Base-by-base conservation (phyloP, 1,139 yeast genomes). In the Debaryomycetaceae sp. region DNA sequence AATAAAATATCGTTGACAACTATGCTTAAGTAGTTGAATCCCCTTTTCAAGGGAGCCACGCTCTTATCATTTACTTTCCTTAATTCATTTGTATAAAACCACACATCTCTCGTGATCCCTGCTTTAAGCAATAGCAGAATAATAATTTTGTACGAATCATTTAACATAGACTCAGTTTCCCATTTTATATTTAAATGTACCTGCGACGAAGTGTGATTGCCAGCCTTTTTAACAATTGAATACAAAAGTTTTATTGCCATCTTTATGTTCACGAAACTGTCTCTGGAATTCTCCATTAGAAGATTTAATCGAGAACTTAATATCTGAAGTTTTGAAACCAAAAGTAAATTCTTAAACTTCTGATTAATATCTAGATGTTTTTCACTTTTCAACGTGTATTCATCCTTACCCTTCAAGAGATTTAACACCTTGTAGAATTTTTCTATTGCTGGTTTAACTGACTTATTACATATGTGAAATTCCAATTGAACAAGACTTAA, bases 21-120 rank as follows among this genome's bases (percentile, higher is more conserved):
- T 41, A 51, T 45, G 32, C 53, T 57, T 39, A 53, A 55, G 37
- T 47, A 42, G 39, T 61, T 58, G 9, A 53, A 38, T 28, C 65
- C 56, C 38, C 62, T 64, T 7, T 63, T 47, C n/a, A 60, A 46
- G 1, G 67, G 67, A 4, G 59, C 50, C 14, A 51, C 63, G 2
- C 58, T 39, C 14, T n/a, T 18, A 6, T 50, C 52, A 33, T 64
- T 53, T 17, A 79, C 54, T 33, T 65, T 70, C 6, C 57, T 54
- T 32, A 75, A 62, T 47, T 83, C 88, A 5, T 61, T 60, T 11
- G 70, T 47, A 54, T 73, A 81, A 52, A 68, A 78, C 3, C 65
- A 63, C 31, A 77, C 64, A 40, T 81, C 87, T 46, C 76, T 76
- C 0, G 80, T 63, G 3, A 79, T 50, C 0, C 88, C 87, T 34